Percentiles rank a stretch among this genome's conserved stretches.
Evolutionary conservation across 2,329 filamentous ascomycete genomes (phyloP).

Genomic region (Hymenoscyphus occultus): DNA sequence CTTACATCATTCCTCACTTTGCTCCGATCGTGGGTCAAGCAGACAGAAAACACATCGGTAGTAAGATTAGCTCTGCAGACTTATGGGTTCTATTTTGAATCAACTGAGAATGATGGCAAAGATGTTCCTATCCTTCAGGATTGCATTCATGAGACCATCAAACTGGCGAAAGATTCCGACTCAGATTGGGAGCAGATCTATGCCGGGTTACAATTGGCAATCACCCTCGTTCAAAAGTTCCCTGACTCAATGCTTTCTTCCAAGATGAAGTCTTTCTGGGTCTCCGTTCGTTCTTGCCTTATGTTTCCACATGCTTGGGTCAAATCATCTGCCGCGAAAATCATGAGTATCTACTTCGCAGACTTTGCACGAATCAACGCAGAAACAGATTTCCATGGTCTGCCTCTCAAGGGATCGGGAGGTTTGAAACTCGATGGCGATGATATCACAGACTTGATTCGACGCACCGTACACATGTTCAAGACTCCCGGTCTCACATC

Average conservation of each 20-base stretch:
- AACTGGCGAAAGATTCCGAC: slow-evolving; percentile 48
- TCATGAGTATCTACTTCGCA: slow-evolving; percentile 74
- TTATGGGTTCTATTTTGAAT: slow-evolving; percentile 80
- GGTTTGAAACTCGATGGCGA: slow-evolving; percentile 66
- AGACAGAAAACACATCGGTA: slow-evolving; percentile 69
- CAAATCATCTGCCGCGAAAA: slow-evolving; percentile 70
- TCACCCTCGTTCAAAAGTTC: slow-evolving; percentile 64
- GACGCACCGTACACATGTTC: slow-evolving; percentile 51
- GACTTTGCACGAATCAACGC: slow-evolving; percentile 69
- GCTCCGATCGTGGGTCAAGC: slow-evolving; percentile 72
- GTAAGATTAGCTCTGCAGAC: slow-evolving; percentile 73
- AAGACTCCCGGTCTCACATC: slow-evolving; percentile 65
- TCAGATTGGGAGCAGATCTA: slow-evolving; percentile 72
- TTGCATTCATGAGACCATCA: slow-evolving; percentile 52
- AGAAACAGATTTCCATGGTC: slow-evolving; percentile 47
- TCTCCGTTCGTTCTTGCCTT: slow-evolving; percentile 62
- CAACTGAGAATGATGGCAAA: slow-evolving; percentile 55
- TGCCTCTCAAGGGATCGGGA: slow-evolving; percentile 66
- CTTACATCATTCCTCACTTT: slow-evolving; percentile 67
- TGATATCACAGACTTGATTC: slow-evolving; percentile 60
- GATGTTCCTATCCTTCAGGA: slow-evolving; percentile 53
- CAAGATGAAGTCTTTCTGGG: slow-evolving; percentile 67
- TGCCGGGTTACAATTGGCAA: slow-evolving; percentile 66
- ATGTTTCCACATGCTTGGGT: slow-evolving; percentile 70
- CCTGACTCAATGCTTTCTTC: slow-evolving; percentile 61